Evolutionary conservation across 192 early-diverging fungal species (phyloP).

Genomic region (Linnemannia exigua): DNA sequence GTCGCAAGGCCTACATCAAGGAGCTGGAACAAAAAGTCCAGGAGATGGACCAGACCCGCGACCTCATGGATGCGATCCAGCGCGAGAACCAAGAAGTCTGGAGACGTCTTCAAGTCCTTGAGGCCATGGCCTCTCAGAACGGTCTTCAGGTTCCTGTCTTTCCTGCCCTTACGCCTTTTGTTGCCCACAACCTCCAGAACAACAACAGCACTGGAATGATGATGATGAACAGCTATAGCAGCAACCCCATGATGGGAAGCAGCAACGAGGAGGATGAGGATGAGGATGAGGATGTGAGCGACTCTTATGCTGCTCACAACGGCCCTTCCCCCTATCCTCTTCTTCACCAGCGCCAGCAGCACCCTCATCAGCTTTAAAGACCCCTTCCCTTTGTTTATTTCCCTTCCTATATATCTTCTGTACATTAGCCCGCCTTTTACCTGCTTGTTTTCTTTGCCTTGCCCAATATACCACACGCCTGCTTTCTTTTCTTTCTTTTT

Average conservation of each 20-base stretch:
- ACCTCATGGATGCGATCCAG: constrained; percentile 62
- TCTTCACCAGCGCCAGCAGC: constrained; percentile 18
- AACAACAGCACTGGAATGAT: not conserved
- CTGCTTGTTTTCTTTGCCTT: constrained; percentile 5
- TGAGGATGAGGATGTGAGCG: constrained; percentile 50
- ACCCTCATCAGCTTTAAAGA: constrained; percentile 24
- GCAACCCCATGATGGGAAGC: constrained; percentile 22
- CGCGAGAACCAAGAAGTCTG: constrained; percentile 53
- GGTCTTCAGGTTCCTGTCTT: constrained; percentile 32
- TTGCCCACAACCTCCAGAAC: not conserved
- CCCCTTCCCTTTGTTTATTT: not conserved
- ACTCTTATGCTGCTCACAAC: constrained; percentile 18
- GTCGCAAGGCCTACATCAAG: constrained; percentile 85
- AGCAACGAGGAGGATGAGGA: constrained; percentile 48
- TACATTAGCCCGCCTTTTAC: not conserved
- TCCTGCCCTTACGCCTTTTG: constrained; percentile 21
- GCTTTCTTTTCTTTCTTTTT: constrained; percentile 4
- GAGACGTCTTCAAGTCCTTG: constrained; percentile 41
- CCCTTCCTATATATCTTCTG: not conserved
- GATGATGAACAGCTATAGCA: constrained; percentile 9
- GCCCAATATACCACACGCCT: not conserved
- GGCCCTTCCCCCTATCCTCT: not conserved
- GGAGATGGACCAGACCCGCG: constrained; percentile 66
- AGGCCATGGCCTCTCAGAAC: constrained; percentile 21
- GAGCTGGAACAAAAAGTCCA: constrained; percentile 82